Evolutionary conservation across 2,329 filamentous ascomycete genomes (phyloP).

Genomic region (Microcyclosporella mali): DNA sequence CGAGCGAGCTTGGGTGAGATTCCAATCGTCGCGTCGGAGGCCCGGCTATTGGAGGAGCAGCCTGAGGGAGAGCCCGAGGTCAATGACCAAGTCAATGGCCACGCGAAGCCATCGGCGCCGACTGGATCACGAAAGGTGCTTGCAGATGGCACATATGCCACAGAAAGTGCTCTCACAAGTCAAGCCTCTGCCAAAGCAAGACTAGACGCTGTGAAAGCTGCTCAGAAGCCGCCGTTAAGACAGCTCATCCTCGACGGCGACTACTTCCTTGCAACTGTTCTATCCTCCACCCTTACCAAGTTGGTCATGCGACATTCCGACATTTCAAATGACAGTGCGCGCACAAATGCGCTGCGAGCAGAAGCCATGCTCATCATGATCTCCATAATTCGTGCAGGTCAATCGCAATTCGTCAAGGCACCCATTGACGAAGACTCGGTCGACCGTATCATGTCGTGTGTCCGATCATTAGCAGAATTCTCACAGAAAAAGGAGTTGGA

Average conservation of each 20-base stretch:
- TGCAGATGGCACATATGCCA: slow-evolving; percentile 95
- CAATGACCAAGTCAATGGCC: slow-evolving; percentile 69
- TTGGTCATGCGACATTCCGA: slow-evolving; percentile 96
- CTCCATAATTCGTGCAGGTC: slow-evolving; percentile 92
- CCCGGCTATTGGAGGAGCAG: slow-evolving; percentile 80
- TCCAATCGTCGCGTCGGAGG: slow-evolving; percentile 90
- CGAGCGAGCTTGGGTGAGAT: slow-evolving; percentile 92
- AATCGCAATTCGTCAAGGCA: slow-evolving; percentile 97
- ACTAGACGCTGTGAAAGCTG: slow-evolving; percentile 92
- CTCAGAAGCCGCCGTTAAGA: slow-evolving; percentile 88
- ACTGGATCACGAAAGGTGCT: slow-evolving; percentile 85
- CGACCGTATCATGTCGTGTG: slow-evolving; percentile 97
- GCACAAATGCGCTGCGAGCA: slow-evolving; percentile 88
- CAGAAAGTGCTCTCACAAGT: slow-evolving; percentile 91
- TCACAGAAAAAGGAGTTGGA: slow-evolving; percentile 84
- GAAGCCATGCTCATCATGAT: slow-evolving; percentile 99
- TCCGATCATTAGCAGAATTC: slow-evolving; percentile 86
- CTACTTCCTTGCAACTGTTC: slow-evolving; percentile 89
- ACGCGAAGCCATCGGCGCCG: slow-evolving; percentile 67
- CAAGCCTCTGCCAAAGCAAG: slow-evolving; percentile 83
- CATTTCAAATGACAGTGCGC: slow-evolving; percentile 75
- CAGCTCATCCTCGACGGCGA: slow-evolving; percentile 95
- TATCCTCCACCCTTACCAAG: slow-evolving; percentile 95
- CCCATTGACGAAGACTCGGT: slow-evolving; percentile 96
- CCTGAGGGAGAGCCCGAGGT: slow-evolving; percentile 57